Conservation (phyloP, 2,329 filamentous ascomycete genomes). For the Xylariaceae sp. region DNA sequence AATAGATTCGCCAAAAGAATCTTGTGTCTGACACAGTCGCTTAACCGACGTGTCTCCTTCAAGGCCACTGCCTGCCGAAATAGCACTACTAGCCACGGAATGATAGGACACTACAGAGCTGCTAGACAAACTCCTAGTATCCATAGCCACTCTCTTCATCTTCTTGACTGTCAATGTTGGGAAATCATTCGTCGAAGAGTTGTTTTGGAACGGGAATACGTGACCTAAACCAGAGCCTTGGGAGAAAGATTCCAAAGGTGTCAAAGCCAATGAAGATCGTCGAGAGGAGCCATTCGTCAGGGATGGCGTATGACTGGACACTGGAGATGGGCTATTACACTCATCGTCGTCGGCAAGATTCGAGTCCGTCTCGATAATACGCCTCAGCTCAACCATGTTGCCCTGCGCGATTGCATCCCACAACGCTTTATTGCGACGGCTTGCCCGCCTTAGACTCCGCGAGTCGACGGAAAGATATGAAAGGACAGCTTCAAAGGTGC, state of each 20-base stretch:
- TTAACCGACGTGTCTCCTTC: constrained; percentile 86
- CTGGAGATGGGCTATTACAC: constrained; percentile 36
- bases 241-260: constrained; percentile 48
- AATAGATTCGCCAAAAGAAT: constrained; percentile 73
- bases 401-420: constrained; percentile 85
- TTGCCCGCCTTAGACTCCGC: constrained; percentile 73
- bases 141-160: constrained; percentile 80
- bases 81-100: constrained; percentile 73
- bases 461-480: constrained; percentile 83
- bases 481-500: constrained; percentile 90
- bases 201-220: constrained; percentile 84
- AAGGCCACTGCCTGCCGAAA: constrained; percentile 65
- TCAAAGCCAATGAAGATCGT: constrained; percentile 39
- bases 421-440: constrained; percentile 74
- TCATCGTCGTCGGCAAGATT: constrained; percentile 42
- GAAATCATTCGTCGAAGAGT: constrained; percentile 37
- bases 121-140: constrained; percentile 80
- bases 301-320: constrained; percentile 42
- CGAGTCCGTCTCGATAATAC: constrained; percentile 69
- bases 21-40: constrained; percentile 65
- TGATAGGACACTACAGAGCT: constrained; percentile 78
- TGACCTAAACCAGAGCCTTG: constrained; percentile 63
- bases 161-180: constrained; percentile 42
- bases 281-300: constrained; percentile 43
- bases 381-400: constrained; percentile 66